phyloP scores from a whole-genome alignment of 1,284 basidiomycete species.

The Moesziomyces sp. region DNA sequence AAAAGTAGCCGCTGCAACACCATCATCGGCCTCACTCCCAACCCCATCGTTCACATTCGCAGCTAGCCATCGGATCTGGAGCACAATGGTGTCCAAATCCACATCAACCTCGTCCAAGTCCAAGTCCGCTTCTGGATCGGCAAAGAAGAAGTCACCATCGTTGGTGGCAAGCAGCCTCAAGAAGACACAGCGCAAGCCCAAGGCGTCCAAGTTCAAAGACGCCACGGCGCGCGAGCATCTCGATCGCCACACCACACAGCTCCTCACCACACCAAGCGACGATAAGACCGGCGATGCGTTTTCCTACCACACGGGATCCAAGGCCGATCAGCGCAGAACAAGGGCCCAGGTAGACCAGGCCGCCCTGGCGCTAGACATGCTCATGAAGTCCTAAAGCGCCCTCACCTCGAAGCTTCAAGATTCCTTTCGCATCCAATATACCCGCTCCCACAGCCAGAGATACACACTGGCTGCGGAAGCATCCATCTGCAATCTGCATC shows the following conservation, averaged over 20 bases:
- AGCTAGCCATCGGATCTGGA: no score
- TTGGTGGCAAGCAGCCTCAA: constrained; percentile 20
- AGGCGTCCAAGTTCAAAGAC: constrained; percentile 34
- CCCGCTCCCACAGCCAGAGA: neutral
- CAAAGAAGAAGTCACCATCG: neutral
- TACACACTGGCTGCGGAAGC: no score
- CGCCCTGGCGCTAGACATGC: constrained; percentile 18
- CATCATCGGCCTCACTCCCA: neutral
- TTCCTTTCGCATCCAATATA: no score
- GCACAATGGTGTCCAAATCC: neutral
- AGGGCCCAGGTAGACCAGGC: constrained; percentile 26
- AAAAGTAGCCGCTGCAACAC: constrained; percentile 11
- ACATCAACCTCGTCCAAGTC: constrained; percentile 6
- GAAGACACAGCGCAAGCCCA: constrained; percentile 8
- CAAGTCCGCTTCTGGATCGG: constrained; percentile 5
- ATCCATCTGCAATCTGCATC: neutral
- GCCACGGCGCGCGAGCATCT: constrained; percentile 14
- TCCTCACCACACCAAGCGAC: constrained; percentile 1
- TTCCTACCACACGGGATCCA: constrained; percentile 13
- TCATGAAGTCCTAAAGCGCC: constrained; percentile 27
- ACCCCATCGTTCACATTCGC: neutral
- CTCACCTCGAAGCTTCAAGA: neutral
- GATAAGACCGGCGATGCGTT: constrained; percentile 17
- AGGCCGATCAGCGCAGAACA: constrained; percentile 18
- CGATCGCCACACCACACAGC: constrained; percentile 18